phyloP scores from a whole-genome alignment of 2,329 filamentous ascomycete genomes.

The Colletotrichum salicis region DNA sequence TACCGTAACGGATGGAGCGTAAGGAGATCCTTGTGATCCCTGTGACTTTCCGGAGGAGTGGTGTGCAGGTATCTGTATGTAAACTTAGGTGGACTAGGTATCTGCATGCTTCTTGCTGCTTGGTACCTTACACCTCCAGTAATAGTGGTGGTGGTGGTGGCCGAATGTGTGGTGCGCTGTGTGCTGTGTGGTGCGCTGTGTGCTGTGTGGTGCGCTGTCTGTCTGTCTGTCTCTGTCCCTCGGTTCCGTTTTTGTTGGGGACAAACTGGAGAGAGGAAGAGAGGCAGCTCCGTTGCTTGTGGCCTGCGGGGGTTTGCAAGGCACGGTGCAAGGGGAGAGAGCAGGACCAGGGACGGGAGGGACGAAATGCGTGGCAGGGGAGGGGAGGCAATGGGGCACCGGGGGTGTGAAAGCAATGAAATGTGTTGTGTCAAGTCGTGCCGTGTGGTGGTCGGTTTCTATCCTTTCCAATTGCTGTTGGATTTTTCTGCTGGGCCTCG shows the following conservation, averaged over 20 bases:
- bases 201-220: background rate
- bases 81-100: too few relatives aligned
- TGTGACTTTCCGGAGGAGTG: background rate
- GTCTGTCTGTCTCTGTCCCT: conserved; percentile 8
- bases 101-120: background rate
- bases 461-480: conserved; percentile 14
- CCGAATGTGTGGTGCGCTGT: background rate
- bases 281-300: conserved; percentile 13
- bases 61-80: conserved; percentile 1
- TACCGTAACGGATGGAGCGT: conserved; percentile 2
- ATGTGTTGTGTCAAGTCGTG: background rate
- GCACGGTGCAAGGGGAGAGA: conserved; percentile 29
- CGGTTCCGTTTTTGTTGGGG: conserved; percentile 35
- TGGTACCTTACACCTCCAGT: background rate
- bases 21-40: conserved; percentile 1
- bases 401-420: background rate
- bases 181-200: background rate
- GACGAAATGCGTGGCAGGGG: conserved; percentile 19
- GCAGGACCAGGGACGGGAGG: conserved; percentile 14
- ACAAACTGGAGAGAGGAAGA: conserved; percentile 29
- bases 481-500: conserved; percentile 22
- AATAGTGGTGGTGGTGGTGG: background rate
- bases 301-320: conserved; percentile 29
- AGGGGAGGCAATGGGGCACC: background rate
- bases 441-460: background rate